A percentile compares a stretch with the other conserved stretches of the same genome.
Conservation (phyloP, 2,329 filamentous ascomycete genomes). For the Dactylellina leptospora region DNA sequence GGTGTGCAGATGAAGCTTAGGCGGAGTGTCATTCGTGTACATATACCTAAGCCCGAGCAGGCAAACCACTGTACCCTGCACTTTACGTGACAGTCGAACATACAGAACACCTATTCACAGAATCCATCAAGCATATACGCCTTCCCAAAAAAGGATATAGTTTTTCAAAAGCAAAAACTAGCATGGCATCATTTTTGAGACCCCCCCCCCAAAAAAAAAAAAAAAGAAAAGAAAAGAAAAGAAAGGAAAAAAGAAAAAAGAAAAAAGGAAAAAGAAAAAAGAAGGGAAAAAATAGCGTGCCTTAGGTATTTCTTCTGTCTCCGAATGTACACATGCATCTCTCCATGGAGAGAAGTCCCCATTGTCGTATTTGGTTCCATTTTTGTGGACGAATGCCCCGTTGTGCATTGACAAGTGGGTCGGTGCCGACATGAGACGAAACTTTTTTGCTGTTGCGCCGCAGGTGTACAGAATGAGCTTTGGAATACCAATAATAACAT, state of each 20-base stretch:
- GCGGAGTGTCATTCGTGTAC: background rate
- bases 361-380: background rate
- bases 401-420: constrained; percentile 10
- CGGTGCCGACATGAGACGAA: constrained; percentile 15
- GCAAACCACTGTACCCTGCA: background rate
- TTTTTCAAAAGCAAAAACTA: constrained; percentile 2
- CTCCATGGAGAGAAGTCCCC: background rate
- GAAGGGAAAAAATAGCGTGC: background rate
- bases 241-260: background rate
- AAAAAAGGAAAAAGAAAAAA: background rate
- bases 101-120: background rate
- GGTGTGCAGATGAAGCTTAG: background rate
- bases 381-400: background rate
- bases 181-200: background rate
- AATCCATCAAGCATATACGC: background rate
- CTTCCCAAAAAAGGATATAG: constrained; percentile 15
- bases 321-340: background rate
- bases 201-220: too few relatives aligned
- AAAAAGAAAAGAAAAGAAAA: too few relatives aligned
- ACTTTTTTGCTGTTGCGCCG: background rate
- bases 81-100: background rate
- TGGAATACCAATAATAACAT: background rate
- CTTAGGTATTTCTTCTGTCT: background rate
- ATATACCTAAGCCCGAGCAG: background rate
- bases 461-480: background rate